A percentile compares a stretch with the other conserved stretches of the same genome.
Evolutionary conservation across 805 yeast species (phyloP).

Genomic region (Candida oleophila): DNA sequence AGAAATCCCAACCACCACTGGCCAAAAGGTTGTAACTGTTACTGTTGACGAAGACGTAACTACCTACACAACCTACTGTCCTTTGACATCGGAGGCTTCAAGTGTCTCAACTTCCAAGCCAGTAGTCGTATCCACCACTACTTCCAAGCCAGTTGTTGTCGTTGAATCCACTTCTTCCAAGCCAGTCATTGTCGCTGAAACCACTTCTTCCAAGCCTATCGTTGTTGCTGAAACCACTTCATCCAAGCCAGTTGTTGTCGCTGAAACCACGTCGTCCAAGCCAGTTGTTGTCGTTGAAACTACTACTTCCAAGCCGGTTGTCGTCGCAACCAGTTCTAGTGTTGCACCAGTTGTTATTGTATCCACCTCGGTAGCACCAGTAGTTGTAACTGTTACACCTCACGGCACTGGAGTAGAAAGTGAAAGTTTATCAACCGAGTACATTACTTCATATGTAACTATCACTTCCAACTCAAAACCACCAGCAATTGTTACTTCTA

Average conservation of each 20-base stretch:
- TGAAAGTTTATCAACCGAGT: neutral
- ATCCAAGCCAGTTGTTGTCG: neutral
- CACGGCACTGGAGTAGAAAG: neutral
- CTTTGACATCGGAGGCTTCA: conserved; percentile 12
- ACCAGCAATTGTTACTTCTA: neutral
- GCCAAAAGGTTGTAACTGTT: conserved; percentile 18
- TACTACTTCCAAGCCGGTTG: neutral
- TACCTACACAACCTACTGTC: conserved; percentile 23
- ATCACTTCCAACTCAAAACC: neutral
- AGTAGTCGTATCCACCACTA: neutral
- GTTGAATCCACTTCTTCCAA: neutral
- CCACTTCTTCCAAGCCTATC: neutral
- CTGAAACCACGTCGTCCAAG: neutral
- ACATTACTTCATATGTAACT: neutral
- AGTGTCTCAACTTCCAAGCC: neutral
- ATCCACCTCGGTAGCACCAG: neutral
- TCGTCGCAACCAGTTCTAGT: neutral
- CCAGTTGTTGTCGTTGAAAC: neutral
- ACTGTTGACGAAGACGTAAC: conserved; percentile 12
- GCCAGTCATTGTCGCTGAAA: neutral
- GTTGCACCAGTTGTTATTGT: neutral
- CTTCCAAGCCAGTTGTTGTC: neutral
- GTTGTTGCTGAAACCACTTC: neutral
- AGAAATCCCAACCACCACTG: conserved; percentile 29
- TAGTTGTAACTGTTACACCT: no score